A percentile compares a stretch with the other conserved stretches of the same genome.
Conservation (phyloP, 176 grass and related monocot genomes). For the Secale cereale region DNA sequence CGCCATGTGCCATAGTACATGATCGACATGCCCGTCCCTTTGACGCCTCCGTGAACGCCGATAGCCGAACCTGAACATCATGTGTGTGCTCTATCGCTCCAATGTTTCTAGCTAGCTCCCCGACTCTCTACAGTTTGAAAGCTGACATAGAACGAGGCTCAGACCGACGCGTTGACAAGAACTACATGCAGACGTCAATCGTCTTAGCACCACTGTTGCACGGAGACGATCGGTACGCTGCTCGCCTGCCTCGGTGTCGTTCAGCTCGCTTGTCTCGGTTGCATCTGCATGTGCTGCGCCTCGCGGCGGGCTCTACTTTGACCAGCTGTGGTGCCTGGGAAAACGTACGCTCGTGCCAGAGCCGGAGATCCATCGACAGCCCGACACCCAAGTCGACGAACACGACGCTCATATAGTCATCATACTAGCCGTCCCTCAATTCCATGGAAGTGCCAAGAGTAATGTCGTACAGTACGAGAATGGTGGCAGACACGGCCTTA, state of each 20-base stretch:
- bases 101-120: too few species aligned
- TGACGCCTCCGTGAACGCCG: too few species aligned
- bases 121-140: not conserved
- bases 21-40: not conserved
- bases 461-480: not conserved
- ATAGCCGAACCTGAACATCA: too few species aligned
- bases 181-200: not conserved
- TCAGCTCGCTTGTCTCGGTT: not conserved
- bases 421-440: not conserved
- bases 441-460: not conserved
- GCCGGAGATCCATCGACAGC: not conserved
- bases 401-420: not conserved
- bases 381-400: not conserved
- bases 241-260: not conserved
- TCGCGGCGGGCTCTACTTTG: constrained; percentile 5
- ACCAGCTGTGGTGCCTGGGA: not conserved
- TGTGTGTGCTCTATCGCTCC: too few species aligned
- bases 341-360: not conserved
- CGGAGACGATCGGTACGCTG: not conserved
- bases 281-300: not conserved
- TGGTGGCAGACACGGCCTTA: not conserved
- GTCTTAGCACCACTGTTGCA: not conserved
- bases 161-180: not conserved
- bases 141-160: not conserved
- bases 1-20: not conserved